These are phyloP conservation scores for Aeschynomene evenia DNA, from an alignment of 306 rosid species.

Conservation along the genomic window DNA sequence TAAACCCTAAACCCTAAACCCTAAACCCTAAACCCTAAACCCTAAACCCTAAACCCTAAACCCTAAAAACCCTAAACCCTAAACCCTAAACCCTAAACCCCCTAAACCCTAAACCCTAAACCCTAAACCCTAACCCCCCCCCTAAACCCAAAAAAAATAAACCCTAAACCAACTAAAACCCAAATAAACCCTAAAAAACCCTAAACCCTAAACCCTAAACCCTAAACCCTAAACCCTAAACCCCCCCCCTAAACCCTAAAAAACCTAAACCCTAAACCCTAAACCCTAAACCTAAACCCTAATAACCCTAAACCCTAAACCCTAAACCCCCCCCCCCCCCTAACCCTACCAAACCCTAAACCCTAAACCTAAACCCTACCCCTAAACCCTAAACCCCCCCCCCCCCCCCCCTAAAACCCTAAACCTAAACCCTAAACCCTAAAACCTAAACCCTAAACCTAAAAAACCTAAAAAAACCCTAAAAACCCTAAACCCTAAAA, in stretches of 20 bases:
- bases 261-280: not conserved
- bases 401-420: not conserved
- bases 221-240: not conserved
- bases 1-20: not conserved
- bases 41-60: not conserved
- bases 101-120: not conserved
- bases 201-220: not conserved
- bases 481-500: not conserved
- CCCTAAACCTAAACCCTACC: not conserved
- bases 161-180: not conserved
- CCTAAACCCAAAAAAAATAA: not conserved
- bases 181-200: not conserved
- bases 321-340: not conserved
- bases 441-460: not conserved
- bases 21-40: not conserved
- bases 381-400: not conserved
- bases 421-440: not conserved
- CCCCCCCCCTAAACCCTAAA: not conserved
- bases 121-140: not conserved
- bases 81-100: not conserved
- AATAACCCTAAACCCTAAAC: not conserved
- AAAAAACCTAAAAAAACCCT: not conserved
- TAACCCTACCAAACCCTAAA: not conserved
- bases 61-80: not conserved
- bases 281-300: not conserved